Base-by-base conservation (phyloP, 2,329 filamentous ascomycete genomes). In the Aspergillus fijiensis region DNA sequence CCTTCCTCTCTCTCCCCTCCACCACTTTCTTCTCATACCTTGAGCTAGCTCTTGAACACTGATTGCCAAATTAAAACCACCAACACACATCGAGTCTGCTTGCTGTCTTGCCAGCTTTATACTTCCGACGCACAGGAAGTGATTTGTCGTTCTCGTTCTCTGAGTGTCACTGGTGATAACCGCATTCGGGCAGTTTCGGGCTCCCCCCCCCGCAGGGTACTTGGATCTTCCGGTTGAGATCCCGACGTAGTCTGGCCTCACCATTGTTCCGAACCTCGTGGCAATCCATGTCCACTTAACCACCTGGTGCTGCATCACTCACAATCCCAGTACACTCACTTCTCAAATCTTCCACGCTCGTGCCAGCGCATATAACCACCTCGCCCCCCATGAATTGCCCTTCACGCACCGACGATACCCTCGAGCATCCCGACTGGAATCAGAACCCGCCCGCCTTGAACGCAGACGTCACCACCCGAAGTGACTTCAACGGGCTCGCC, bases 401-500 rank as follows among this genome's bases (percentile, higher is more conserved):
- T 59, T 88, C 86, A 5, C 79, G 85, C 65, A 85, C 81, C 33
- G 86, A 89, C 61, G 80, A 85, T 59, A 77, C 80, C 31, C 72
- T 80, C 53, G 77, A 79, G 52, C 80, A 84, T 55, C 79, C 80
- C 23, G 79, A 78, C 56, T 86, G 81, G 76, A 89, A 89, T 68
- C 87, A 89, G 73, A 88, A 80, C 63, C 87, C 86, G 1, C 77
- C 81, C 58, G 76, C 78, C 2, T 74, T 89, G 58, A 82, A 82
- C 60, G 79, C 81, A n/a, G 86, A 88, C 69, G 76, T 82, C 35
- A 89, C 86, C 2, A 89, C 86, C 5, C 79, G 84, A 59, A 82
- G 84, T 64, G 86, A 88, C 67, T 76, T 89, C 59, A 86, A 86
- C 70, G 82, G 83, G 33, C 81, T 87, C 60, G 84, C 82, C 45